phyloP scores from a whole-genome alignment of 2,329 filamentous ascomycete species.

The Emericellopsis atlantica region DNA sequence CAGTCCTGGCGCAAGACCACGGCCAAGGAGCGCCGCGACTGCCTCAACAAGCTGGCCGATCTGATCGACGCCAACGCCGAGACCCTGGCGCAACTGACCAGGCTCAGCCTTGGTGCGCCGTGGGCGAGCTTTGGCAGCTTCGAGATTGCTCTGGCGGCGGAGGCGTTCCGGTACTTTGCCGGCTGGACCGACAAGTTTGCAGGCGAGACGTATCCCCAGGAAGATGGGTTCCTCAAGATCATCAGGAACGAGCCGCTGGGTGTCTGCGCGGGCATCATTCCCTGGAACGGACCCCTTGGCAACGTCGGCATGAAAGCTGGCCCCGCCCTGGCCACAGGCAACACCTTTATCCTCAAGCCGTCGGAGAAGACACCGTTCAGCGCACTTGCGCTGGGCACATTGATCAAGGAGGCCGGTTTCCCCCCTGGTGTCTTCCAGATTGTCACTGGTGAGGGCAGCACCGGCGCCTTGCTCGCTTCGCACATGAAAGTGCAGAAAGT shows the following conservation, averaged over 20 bases:
- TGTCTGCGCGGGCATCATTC: constrained; percentile 26
- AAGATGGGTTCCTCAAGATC: constrained; percentile 29
- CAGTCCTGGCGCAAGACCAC: constrained; percentile 24
- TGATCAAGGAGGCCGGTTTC: constrained; percentile 26
- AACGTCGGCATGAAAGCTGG: constrained; percentile 18
- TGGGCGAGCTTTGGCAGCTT: constrained; percentile 28
- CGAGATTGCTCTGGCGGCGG: constrained; percentile 18
- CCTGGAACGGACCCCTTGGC: constrained; percentile 38
- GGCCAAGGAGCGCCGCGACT: constrained; percentile 20
- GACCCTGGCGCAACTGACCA: constrained; percentile 22
- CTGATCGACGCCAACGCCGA: constrained; percentile 22
- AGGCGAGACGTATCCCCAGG: constrained; percentile 24
- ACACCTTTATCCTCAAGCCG: constrained; percentile 28
- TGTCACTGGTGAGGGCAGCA: constrained; percentile 24
- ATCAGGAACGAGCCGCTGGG: constrained; percentile 20
- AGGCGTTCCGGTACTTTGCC: constrained; percentile 11
- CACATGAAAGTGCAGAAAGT: constrained; percentile 34
- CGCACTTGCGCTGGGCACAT: constrained; percentile 17
- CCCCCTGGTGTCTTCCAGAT: constrained; percentile 29
- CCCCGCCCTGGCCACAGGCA: constrained; percentile 27
- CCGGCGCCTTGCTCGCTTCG: constrained; percentile 11
- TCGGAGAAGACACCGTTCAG: constrained; percentile 27
- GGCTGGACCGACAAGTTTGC: constrained; percentile 24
- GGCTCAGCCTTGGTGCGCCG: constrained; percentile 32
- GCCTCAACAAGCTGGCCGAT: constrained; percentile 29